Evolutionary conservation across 2,329 filamentous ascomycete species (phyloP).

Genomic region (Colletotrichum eremochloae): DNA sequence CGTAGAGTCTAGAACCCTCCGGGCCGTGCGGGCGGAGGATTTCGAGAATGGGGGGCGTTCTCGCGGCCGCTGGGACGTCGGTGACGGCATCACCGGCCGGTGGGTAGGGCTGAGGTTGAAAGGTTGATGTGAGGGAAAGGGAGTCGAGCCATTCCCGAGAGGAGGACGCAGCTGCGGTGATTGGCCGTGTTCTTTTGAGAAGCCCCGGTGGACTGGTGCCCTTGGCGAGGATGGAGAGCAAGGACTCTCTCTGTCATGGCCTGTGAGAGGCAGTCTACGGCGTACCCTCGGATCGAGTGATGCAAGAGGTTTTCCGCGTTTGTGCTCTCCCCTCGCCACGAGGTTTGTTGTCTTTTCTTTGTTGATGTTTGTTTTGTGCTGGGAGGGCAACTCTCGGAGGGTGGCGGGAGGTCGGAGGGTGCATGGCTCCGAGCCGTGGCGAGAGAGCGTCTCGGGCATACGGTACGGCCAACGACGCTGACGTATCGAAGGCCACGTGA

Average conservation of each 20-base stretch:
- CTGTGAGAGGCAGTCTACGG: background rate
- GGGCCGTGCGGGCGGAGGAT: constrained; percentile 16
- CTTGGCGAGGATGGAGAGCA: constrained; percentile 1
- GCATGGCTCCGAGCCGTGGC: background rate
- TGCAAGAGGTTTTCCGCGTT: constrained; percentile 20
- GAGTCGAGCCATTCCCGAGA: background rate
- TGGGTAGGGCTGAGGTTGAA: constrained; percentile 15
- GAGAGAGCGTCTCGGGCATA: background rate
- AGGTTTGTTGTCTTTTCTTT: background rate
- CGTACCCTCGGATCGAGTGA: constrained; percentile 19
- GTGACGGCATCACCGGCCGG: constrained; percentile 4
- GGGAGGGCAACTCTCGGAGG: background rate
- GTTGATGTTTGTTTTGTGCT: background rate
- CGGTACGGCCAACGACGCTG: background rate
- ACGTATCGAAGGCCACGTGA: background rate
- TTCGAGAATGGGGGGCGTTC: background rate
- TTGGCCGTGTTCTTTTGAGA: background rate
- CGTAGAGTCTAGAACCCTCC: constrained; percentile 13
- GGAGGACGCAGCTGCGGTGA: background rate
- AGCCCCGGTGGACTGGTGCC: background rate
- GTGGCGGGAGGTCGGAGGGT: background rate
- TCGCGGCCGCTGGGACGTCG: background rate
- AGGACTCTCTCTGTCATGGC: background rate
- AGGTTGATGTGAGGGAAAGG: constrained; percentile 2
- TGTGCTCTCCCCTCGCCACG: background rate